A percentile compares a stretch with the other conserved stretches of the same genome.
These are phyloP conservation scores for maize (Zea mays) DNA, from an alignment of 176 grass and related monocot genomes.

Conservation along the genomic window DNA sequence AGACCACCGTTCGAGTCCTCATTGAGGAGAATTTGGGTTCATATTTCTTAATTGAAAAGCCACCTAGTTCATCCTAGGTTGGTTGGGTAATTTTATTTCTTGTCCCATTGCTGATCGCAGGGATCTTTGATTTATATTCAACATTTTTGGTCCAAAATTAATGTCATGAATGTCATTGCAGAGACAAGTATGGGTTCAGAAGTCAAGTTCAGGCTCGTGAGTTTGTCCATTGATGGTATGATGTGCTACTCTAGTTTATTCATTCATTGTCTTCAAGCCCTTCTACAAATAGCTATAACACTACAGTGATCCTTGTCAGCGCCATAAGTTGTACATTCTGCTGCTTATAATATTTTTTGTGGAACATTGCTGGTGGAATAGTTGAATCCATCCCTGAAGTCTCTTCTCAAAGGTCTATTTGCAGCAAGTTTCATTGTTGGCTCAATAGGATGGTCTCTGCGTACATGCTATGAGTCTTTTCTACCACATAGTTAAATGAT, in stretches of 20 bases:
- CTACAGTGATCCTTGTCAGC: slow-evolving; percentile 9
- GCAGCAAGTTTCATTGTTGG: neutral
- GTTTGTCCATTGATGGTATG: slow-evolving; percentile 49
- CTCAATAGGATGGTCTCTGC: neutral
- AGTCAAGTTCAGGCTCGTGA: slow-evolving; percentile 83
- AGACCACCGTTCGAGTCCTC: neutral
- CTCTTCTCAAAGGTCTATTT: neutral
- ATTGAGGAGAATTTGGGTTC: neutral
- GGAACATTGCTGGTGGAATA: neutral
- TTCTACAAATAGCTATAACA: neutral
- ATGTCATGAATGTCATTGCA: slow-evolving; percentile 46
- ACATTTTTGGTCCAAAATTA: neutral
- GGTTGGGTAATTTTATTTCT: neutral
- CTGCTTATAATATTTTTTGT: neutral
- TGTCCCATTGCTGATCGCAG: slow-evolving; percentile 16
- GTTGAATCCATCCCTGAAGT: neutral
- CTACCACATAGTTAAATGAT: neutral
- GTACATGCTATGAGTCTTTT: neutral
- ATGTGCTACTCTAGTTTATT: slow-evolving; percentile 18
- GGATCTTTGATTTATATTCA: slow-evolving; percentile 19
- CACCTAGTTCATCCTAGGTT: neutral
- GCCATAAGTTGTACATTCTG: neutral
- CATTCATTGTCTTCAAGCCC: neutral
- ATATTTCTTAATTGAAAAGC: neutral
- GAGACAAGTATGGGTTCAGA: slow-evolving; percentile 99